Evolutionary conservation across 1,139 yeast species (phyloP).

Genomic region (Diutina siamensis): DNA sequence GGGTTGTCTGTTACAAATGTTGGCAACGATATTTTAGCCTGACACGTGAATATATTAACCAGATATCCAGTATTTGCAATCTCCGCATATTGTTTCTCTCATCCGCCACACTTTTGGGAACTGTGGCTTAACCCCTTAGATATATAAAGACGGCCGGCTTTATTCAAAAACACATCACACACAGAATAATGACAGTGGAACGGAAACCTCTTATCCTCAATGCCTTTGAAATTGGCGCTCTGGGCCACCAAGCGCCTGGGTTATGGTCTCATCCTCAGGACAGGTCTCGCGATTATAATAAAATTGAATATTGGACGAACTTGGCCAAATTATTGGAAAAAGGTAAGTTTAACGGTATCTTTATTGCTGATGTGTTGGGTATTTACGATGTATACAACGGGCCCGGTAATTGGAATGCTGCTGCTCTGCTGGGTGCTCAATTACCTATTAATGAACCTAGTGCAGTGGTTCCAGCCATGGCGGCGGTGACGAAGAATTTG

Average conservation of each 20-base stretch:
- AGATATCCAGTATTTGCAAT: neutral
- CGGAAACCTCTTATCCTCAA: conserved; percentile 20
- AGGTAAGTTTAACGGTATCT: conserved; percentile 33
- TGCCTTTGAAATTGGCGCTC: conserved; percentile 29
- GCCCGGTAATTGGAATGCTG: conserved; percentile 23
- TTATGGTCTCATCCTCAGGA: conserved; percentile 35
- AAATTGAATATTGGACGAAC: conserved; percentile 34
- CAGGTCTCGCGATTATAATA: conserved; percentile 21
- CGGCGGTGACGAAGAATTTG: conserved; percentile 28
- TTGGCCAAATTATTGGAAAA: conserved; percentile 32
- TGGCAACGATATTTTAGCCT: too few relatives aligned
- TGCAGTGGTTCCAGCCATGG: conserved; percentile 29
- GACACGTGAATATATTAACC: neutral
- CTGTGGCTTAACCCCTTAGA: neutral
- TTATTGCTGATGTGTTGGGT: conserved; percentile 37
- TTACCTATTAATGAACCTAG: conserved; percentile 33
- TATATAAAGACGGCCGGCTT: neutral
- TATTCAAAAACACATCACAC: neutral
- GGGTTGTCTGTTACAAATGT: too few relatives aligned
- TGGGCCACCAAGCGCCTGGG: conserved; percentile 29
- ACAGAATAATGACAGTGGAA: conserved; percentile 1
- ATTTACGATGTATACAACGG: conserved; percentile 33
- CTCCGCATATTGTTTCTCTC: neutral
- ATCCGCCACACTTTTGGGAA: conserved; percentile 1
- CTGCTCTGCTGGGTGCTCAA: conserved; percentile 30